These are phyloP conservation scores for Torulaspora delbrueckii DNA, from an alignment of 805 yeast genomes.

Conservation along the genomic window DNA sequence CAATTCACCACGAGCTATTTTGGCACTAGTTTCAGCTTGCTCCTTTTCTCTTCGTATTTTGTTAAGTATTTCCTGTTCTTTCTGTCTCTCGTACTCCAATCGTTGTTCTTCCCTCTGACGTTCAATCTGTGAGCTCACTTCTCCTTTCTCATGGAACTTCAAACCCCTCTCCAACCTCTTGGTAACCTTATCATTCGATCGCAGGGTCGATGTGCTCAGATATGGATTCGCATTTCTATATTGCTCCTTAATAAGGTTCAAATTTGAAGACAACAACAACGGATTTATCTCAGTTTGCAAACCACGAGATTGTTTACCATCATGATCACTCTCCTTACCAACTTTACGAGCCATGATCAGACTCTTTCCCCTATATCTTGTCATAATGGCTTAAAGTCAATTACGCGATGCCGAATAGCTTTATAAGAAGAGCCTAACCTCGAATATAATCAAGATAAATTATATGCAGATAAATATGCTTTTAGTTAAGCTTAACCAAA, in stretches of 20 bases:
- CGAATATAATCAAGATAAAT: background rate
- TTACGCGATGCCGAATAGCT: background rate
- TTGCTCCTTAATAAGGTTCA: conserved; percentile 26
- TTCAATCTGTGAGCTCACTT: conserved; percentile 15
- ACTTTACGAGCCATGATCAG: background rate
- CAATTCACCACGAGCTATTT: conserved; percentile 39
- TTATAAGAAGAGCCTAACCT: background rate
- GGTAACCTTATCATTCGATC: conserved; percentile 8
- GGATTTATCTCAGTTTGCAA: conserved; percentile 32
- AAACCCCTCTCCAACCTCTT: conserved; percentile 19
- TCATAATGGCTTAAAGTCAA: no score
- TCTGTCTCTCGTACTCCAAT: conserved; percentile 3
- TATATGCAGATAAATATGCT: background rate
- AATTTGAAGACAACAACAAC: conserved; percentile 25
- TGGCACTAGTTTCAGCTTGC: conserved; percentile 4
- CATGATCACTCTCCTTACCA: background rate
- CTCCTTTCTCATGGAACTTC: conserved; percentile 57
- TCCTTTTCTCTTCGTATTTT: conserved; percentile 29
- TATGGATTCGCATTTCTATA: conserved; percentile 31
- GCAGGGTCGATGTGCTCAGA: conserved; percentile 11
- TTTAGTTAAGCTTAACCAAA: conserved; percentile 2
- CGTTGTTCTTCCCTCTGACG: conserved; percentile 12
- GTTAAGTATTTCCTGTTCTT: conserved; percentile 28
- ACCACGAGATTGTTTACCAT: conserved; percentile 18
- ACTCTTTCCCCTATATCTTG: background rate